Conservation (phyloP, 2,329 filamentous ascomycete species). For the Trichoderma citrinoviride region DNA sequence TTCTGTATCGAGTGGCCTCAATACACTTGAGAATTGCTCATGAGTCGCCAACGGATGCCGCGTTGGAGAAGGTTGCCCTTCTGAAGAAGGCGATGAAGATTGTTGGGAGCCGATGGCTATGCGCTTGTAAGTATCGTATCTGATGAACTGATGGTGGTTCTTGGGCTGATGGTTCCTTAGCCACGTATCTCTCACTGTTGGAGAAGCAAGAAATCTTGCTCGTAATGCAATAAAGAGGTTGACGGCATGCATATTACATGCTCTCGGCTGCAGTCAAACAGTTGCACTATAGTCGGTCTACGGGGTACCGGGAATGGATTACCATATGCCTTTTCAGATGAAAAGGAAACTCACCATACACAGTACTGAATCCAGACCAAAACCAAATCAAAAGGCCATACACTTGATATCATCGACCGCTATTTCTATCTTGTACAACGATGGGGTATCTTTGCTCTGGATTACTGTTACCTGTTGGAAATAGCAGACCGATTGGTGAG, state of each 20-base stretch:
- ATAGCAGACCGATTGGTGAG: no score
- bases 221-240: neutral
- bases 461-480: no score
- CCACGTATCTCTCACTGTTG: slow-evolving; percentile 12
- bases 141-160: neutral
- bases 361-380: no score
- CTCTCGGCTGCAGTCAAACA: no score
- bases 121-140: slow-evolving; percentile 5
- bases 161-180: neutral
- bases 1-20: slow-evolving; percentile 6
- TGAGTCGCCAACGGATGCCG: neutral
- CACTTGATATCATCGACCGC: no score
- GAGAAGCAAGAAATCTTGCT: slow-evolving; percentile 19
- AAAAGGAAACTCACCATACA: no score
- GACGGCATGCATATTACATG: no score
- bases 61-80: neutral
- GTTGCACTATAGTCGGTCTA: neutral
- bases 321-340: no score
- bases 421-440: no score
- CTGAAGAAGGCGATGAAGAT: neutral
- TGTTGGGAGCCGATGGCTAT: slow-evolving; percentile 6
- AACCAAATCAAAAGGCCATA: no score
- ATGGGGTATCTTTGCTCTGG: no score
- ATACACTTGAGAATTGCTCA: slow-evolving; percentile 6
- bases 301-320: no score